These are phyloP conservation scores for Globomyces pollinis-pini DNA, from an alignment of 192 early-diverging fungal species.

Conservation along the genomic window DNA sequence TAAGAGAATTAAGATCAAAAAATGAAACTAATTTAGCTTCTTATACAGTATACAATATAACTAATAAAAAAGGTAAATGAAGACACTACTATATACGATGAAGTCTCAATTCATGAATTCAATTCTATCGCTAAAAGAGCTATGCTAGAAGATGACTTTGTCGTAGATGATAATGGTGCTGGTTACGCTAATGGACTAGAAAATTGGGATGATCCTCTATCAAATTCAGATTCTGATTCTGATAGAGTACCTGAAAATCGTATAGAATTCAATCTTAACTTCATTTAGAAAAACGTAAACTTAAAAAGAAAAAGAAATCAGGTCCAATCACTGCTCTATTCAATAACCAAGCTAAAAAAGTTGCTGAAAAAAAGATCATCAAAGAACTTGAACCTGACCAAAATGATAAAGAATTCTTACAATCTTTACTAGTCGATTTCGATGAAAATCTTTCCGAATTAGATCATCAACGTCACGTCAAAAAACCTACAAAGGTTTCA, in stretches of 20 bases:
- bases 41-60: not conserved
- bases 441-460: too few species aligned
- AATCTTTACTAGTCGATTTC: too few species aligned
- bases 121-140: slow-evolving; percentile 12
- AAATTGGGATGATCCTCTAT: slow-evolving; percentile 36
- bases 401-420: too few species aligned
- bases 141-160: slow-evolving; percentile 23
- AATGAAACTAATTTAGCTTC: not conserved
- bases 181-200: slow-evolving; percentile 59
- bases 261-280: slow-evolving; percentile 19
- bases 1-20: not conserved
- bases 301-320: slow-evolving; percentile 19
- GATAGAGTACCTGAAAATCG: slow-evolving; percentile 11
- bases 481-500: too few species aligned
- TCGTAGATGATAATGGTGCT: slow-evolving; percentile 57
- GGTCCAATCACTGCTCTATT: slow-evolving; percentile 29
- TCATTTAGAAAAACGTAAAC: slow-evolving; percentile 28
- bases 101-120: slow-evolving; percentile 22
- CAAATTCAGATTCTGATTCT: slow-evolving; percentile 42
- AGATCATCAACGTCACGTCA: too few species aligned
- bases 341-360: slow-evolving; percentile 24
- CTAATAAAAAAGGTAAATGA: not conserved
- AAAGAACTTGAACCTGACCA: not conserved
- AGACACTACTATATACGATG: slow-evolving; percentile 14
- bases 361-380: slow-evolving; percentile 4